phyloP scores from a whole-genome alignment of 768 basidiomycete species.

The Lenzites betulinus region DNA sequence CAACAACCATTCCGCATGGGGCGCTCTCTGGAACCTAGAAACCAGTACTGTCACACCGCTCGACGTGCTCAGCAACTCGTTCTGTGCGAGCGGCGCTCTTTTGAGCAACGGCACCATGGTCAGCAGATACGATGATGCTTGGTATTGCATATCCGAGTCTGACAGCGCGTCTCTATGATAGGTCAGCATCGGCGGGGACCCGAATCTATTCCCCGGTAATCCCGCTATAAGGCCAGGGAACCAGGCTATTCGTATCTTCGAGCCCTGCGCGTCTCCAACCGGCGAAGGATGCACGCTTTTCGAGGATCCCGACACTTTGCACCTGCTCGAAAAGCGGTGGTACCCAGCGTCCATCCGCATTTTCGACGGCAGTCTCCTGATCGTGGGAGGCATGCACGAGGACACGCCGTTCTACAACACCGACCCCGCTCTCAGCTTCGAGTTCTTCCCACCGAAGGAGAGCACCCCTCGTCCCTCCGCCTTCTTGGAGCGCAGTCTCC shows the following conservation, averaged over 20 bases:
- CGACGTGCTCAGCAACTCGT: conserved; percentile 74
- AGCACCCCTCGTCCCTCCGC: conserved; percentile 26
- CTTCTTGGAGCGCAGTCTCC: conserved; percentile 30
- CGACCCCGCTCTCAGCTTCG: conserved; percentile 76
- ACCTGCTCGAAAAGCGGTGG: conserved; percentile 80
- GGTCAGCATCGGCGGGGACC: conserved; percentile 77
- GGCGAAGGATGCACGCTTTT: conserved; percentile 58
- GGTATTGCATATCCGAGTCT: conserved; percentile 26
- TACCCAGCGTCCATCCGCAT: conserved; percentile 73
- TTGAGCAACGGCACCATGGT: conserved; percentile 32
- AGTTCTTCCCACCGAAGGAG: conserved; percentile 81
- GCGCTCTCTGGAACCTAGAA: conserved; percentile 67
- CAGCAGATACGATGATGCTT: neutral
- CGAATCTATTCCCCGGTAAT: conserved; percentile 63
- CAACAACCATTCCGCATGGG: conserved; percentile 81
- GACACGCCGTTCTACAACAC: conserved; percentile 86
- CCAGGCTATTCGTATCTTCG: conserved; percentile 71
- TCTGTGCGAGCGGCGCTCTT: conserved; percentile 72
- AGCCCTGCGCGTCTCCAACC: conserved; percentile 57
- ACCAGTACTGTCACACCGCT: conserved; percentile 65
- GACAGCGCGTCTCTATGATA: conserved; percentile 18
- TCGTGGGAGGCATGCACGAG: conserved; percentile 79
- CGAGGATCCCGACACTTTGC: conserved; percentile 62
- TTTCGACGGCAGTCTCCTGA: conserved; percentile 75
- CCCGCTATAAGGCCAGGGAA: conserved; percentile 75